phyloP scores from a whole-genome alignment of 495 filamentous ascomycete species.

The Trichoderma gamsii region DNA sequence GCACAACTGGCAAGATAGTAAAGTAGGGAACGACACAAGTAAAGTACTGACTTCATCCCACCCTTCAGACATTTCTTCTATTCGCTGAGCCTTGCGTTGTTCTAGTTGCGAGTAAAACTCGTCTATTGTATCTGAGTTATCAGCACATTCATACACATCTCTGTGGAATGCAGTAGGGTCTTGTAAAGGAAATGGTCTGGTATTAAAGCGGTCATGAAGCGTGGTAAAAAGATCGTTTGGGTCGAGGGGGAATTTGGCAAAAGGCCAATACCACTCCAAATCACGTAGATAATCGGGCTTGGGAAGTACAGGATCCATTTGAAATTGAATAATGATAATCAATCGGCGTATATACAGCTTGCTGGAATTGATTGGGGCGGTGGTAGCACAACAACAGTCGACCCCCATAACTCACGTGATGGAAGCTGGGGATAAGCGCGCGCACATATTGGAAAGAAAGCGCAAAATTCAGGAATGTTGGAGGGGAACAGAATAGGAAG shows the following conservation, averaged over 20 bases:
- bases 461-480: too few species aligned
- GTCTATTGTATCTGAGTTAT: neutral
- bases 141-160: neutral
- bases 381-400: too few species aligned
- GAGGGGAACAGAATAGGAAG: too few species aligned
- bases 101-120: neutral
- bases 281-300: neutral
- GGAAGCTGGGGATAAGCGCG: too few species aligned
- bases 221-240: neutral
- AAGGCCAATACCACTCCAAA: neutral
- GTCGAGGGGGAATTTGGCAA: neutral
- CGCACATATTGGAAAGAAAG: too few species aligned
- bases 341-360: too few species aligned
- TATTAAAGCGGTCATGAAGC: neutral
- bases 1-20: neutral
- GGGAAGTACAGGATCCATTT: neutral
- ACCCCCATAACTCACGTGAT: too few species aligned
- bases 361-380: too few species aligned
- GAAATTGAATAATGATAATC: neutral
- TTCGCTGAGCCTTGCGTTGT: neutral
- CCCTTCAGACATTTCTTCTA: neutral
- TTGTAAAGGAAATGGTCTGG: neutral
- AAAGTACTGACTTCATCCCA: neutral
- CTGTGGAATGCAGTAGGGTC: neutral
- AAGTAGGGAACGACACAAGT: neutral